A percentile compares a stretch with the other conserved stretches of the same genome.
Evolutionary conservation across 2,329 filamentous ascomycete species (phyloP).

Genomic region (Alternaria consortialis): DNA sequence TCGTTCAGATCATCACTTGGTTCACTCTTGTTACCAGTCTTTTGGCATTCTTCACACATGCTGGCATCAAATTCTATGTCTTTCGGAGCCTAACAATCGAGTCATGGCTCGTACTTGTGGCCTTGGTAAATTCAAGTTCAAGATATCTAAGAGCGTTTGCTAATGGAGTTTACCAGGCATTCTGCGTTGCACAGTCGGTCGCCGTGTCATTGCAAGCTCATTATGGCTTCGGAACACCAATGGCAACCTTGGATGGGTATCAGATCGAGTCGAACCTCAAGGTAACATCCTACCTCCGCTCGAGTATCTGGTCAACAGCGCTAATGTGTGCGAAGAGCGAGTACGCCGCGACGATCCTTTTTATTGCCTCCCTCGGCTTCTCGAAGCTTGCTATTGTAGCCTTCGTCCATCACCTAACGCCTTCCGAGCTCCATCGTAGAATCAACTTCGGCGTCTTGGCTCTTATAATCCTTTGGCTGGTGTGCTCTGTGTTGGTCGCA

Average conservation of each 20-base stretch:
- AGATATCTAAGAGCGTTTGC: neutral
- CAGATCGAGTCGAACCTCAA: slow-evolving; percentile 24
- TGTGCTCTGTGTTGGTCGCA: slow-evolving; percentile 23
- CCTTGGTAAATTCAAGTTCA: slow-evolving; percentile 20
- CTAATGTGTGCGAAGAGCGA: slow-evolving; percentile 27
- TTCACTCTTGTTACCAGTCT: slow-evolving; percentile 28
- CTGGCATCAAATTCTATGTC: slow-evolving; percentile 31
- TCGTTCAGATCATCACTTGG: slow-evolving; percentile 39
- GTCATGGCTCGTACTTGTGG: slow-evolving; percentile 23
- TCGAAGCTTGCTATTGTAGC: slow-evolving; percentile 40
- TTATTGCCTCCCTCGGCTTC: slow-evolving; percentile 36
- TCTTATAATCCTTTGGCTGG: slow-evolving; percentile 23
- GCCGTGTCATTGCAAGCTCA: slow-evolving; percentile 26
- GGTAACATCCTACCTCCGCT: slow-evolving; percentile 3
- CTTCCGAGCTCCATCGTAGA: slow-evolving; percentile 22
- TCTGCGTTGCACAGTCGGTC: slow-evolving; percentile 30
- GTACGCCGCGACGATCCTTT: slow-evolving; percentile 37
- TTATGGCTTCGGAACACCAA: slow-evolving; percentile 34
- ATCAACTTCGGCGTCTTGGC: slow-evolving; percentile 25
- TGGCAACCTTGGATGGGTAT: slow-evolving; percentile 17
- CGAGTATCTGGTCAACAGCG: neutral
- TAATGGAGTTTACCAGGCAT: slow-evolving; percentile 17
- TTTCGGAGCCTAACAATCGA: slow-evolving; percentile 25
- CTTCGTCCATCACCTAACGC: slow-evolving; percentile 35
- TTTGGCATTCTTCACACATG: slow-evolving; percentile 31